Evolutionary conservation across 305 asterid species (phyloP).

Genomic region (Withania somnifera): DNA sequence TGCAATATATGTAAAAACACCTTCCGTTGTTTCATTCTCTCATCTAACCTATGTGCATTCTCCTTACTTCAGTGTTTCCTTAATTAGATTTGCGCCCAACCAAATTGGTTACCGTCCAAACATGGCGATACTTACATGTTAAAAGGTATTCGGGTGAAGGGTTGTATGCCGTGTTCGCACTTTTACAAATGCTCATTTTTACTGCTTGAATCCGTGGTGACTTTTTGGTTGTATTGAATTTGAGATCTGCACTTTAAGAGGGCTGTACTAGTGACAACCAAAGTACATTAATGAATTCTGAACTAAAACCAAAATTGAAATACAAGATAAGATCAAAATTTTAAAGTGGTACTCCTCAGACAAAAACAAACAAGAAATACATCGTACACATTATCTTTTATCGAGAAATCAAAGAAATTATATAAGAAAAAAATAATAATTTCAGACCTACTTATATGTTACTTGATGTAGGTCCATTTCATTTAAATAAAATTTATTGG

Average conservation of each 20-base stretch:
- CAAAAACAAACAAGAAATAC: not conserved
- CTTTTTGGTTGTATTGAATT: too few relatives aligned
- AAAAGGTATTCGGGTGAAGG: not conserved
- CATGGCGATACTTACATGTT: not conserved
- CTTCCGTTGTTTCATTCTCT: not conserved
- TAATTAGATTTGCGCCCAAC: not conserved
- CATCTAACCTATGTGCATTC: not conserved
- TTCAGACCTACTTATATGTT: not conserved
- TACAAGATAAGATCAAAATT: not conserved
- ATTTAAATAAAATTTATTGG: not conserved
- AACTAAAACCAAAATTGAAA: not conserved
- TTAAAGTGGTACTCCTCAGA: not conserved
- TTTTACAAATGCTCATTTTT: too few relatives aligned
- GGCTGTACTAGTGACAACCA: too few relatives aligned
- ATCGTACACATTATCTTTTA: not conserved
- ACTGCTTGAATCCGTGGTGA: too few relatives aligned
- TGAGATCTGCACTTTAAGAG: too few relatives aligned
- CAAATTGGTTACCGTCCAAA: not conserved
- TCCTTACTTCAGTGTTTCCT: not conserved
- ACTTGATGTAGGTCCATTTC: not conserved
- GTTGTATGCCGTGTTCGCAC: too few relatives aligned
- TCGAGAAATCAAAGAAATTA: not conserved
- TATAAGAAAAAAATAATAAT: too few relatives aligned
- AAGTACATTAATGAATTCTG: not conserved
- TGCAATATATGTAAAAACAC: not conserved